Conservation (phyloP, 495 filamentous ascomycete genomes). For the Penicillium manginii region DNA sequence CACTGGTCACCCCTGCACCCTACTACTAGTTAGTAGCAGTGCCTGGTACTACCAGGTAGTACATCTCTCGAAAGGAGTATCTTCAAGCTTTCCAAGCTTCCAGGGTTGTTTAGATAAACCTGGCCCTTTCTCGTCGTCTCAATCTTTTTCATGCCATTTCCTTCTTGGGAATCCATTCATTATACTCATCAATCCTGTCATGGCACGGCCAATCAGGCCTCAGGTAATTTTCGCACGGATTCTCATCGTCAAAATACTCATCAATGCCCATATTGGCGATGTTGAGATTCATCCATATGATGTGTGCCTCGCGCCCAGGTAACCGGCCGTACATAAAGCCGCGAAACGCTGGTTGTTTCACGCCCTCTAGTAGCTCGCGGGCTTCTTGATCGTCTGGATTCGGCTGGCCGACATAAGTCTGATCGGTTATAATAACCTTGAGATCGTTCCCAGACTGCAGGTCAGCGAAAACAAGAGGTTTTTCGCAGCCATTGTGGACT, state of each 20-base stretch:
- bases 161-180: neutral
- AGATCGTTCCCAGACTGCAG: constrained; percentile 13
- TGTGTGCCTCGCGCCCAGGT: constrained; percentile 13
- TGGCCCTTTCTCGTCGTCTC: neutral
- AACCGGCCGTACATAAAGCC: constrained; percentile 14
- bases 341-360: constrained; percentile 1
- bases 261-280: constrained; percentile 7
- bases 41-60: too few species aligned
- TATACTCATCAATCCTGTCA: constrained; percentile 3
- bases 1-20: too few species aligned
- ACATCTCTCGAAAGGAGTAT: too few species aligned
- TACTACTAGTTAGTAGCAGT: too few species aligned
- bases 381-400: neutral
- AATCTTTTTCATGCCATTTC: neutral
- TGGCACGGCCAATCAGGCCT: constrained; percentile 15
- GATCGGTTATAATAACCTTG: constrained; percentile 9
- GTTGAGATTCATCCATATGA: constrained; percentile 2
- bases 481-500: neutral
- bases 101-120: too few species aligned
- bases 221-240: constrained; percentile 10
- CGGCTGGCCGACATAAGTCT: neutral
- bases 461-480: constrained; percentile 16
- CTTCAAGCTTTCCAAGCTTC: too few species aligned
- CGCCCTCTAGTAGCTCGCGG: constrained; percentile 10
- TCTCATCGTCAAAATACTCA: constrained; percentile 10